Percentiles rank a stretch among this genome's conserved stretches.
Conservation (phyloP, 164 flowering plant species). For the Berberis thunbergii region DNA sequence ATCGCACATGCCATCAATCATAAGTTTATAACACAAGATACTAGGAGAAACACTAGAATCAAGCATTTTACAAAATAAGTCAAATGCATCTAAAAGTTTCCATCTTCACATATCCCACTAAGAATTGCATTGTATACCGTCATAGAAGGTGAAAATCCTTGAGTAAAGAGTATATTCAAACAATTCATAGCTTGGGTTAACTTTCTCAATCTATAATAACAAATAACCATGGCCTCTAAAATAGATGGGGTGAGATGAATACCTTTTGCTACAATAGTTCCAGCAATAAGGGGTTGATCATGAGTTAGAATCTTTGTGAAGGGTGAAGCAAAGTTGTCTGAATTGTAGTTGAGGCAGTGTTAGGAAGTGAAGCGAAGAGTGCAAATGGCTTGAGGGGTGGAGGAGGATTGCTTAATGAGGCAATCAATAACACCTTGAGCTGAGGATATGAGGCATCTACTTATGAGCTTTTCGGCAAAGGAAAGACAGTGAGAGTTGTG, state of each 20-base stretch:
- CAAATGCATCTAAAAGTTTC: slow-evolving; percentile 31
- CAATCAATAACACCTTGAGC: slow-evolving; percentile 38
- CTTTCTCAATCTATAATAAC: slow-evolving; percentile 37
- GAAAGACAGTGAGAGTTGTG: no score
- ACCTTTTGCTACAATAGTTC: slow-evolving; percentile 33
- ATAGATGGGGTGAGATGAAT: slow-evolving; percentile 19
- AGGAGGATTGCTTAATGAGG: slow-evolving; percentile 17
- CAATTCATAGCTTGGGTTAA: slow-evolving; percentile 29
- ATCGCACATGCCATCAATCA: slow-evolving; percentile 35
- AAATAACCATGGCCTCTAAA: slow-evolving; percentile 42
- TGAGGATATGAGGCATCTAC: slow-evolving; percentile 23
- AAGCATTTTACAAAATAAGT: slow-evolving; percentile 17
- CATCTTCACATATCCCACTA: slow-evolving; percentile 19
- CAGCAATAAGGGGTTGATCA: slow-evolving; percentile 28
- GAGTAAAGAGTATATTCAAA: slow-evolving; percentile 23
- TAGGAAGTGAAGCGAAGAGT: slow-evolving; percentile 21
- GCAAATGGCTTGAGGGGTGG: slow-evolving; percentile 20
- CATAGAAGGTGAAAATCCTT: slow-evolving; percentile 16
- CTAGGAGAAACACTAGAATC: slow-evolving; percentile 15
- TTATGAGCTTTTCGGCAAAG: no score
- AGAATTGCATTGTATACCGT: slow-evolving; percentile 28
- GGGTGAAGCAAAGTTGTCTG: slow-evolving; percentile 13
- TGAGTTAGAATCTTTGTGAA: slow-evolving; percentile 22
- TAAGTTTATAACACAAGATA: slow-evolving; percentile 19
- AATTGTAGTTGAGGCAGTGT: slow-evolving; percentile 33